phyloP scores from a whole-genome alignment of 768 basidiomycete genomes.

The Termitomyces sp. region DNA sequence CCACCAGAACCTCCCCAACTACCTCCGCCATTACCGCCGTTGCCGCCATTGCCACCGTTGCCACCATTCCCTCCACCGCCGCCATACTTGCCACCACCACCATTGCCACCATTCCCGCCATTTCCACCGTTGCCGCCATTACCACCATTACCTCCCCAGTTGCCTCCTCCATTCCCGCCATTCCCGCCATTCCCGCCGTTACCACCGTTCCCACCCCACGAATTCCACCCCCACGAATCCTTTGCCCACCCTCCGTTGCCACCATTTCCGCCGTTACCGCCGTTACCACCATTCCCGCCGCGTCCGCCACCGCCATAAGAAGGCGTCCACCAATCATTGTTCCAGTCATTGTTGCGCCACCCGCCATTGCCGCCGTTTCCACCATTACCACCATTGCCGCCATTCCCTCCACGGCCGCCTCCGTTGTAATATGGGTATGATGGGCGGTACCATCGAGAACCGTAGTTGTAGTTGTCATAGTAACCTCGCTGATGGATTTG shows the following conservation, averaged over 20 bases:
- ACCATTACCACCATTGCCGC: not conserved
- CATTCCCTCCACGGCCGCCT: not conserved
- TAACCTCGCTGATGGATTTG: not conserved
- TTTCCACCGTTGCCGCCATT: not conserved
- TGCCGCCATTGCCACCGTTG: not conserved
- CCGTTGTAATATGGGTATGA: not conserved
- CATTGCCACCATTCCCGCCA: not conserved
- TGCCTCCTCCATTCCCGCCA: not conserved
- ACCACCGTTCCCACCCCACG: too few relatives aligned
- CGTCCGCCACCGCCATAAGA: not conserved
- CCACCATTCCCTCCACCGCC: not conserved
- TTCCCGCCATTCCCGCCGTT: too few relatives aligned
- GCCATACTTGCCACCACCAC: not conserved
- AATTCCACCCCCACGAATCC: too few relatives aligned
- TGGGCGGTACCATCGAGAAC: not conserved
- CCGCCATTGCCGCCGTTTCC: not conserved
- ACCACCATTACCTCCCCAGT: too few relatives aligned
- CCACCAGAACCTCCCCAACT: too few relatives aligned
- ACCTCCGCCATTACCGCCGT: not conserved
- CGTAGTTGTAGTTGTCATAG: not conserved
- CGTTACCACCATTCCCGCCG: too few relatives aligned
- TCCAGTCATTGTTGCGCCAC: not conserved
- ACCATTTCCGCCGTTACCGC: too few relatives aligned
- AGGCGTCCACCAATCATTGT: not conserved
- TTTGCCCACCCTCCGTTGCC: too few relatives aligned